These are phyloP conservation scores for Hibiscus tridactylites DNA, from an alignment of 345 rosid species.

Conservation along the genomic window DNA sequence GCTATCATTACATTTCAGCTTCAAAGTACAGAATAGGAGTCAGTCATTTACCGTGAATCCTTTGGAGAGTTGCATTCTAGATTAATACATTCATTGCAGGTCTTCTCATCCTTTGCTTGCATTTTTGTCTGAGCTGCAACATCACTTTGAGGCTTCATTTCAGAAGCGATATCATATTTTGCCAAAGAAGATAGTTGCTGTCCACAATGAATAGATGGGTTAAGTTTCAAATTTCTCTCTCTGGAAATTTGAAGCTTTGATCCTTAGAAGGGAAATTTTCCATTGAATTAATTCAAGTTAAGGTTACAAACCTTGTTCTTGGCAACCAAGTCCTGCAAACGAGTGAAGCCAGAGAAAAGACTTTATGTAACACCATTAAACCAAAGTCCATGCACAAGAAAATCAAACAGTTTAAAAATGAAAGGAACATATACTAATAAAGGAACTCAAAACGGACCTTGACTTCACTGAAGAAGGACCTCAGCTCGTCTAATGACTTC, in stretches of 20 bases:
- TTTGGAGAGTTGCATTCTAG: conserved; percentile 38
- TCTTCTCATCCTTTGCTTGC: conserved; percentile 28
- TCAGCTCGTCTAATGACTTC: conserved; percentile 48
- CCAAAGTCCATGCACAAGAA: conserved; percentile 3
- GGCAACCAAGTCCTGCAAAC: conserved; percentile 42
- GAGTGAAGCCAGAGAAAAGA: conserved; percentile 22
- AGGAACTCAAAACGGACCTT: conserved; percentile 39
- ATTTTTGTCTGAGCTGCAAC: conserved; percentile 22
- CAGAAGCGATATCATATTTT: conserved; percentile 20
- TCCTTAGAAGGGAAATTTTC: conserved; percentile 19
- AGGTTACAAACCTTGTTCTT: conserved; percentile 24
- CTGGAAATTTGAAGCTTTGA: conserved; percentile 19
- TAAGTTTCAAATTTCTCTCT: conserved; percentile 28
- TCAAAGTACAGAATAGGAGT: conserved; percentile 6
- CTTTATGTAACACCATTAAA: conserved; percentile 3
- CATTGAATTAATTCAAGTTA: conserved; percentile 17
- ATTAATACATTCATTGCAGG: conserved; percentile 38
- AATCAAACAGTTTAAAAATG: conserved; percentile 4
- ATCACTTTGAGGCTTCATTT: conserved; percentile 24
- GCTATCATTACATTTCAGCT: conserved; percentile 3
- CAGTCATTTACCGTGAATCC: conserved; percentile 44
- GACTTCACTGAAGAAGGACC: conserved; percentile 62
- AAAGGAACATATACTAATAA: conserved; percentile 3
- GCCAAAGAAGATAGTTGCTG: conserved; percentile 7
- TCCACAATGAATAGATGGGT: conserved; percentile 21